Conservation (phyloP, 306 rosid species). For the Castanopsis chinensis region DNA sequence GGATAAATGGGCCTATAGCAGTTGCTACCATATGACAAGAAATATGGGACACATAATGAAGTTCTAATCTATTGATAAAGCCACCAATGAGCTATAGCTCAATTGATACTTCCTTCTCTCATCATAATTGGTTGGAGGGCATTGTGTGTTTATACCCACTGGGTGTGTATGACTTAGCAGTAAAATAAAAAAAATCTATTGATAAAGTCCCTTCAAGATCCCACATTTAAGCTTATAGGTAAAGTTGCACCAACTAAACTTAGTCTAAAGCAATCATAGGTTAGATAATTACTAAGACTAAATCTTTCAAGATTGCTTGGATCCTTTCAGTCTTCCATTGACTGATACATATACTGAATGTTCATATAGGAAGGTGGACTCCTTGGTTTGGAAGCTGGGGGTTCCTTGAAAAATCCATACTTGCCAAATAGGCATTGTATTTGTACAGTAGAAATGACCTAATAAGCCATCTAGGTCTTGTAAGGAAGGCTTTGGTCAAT, state of each 20-base stretch:
- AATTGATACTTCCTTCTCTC: no score
- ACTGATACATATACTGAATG: not conserved
- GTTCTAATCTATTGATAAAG: not conserved
- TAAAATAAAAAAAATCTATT: not conserved
- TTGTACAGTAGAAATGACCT: not conserved
- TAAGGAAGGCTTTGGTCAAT: not conserved
- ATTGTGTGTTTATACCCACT: no score
- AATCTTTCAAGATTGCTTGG: not conserved
- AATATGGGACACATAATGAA: not conserved
- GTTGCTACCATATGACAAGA: not conserved
- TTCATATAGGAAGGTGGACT: not conserved
- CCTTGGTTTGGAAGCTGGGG: conserved; percentile 1
- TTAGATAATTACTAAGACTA: not conserved
- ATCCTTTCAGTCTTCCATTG: conserved; percentile 11
- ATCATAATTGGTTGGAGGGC: no score
- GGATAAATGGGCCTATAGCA: not conserved
- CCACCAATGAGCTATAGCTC: no score
- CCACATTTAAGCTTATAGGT: conserved; percentile 2
- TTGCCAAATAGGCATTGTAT: not conserved
- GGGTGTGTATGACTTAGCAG: no score
- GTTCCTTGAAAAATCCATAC: not conserved
- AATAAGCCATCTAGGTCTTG: not conserved
- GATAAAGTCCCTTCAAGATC: not conserved
- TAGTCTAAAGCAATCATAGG: not conserved
- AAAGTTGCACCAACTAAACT: not conserved